Conservation (phyloP, 2,329 filamentous ascomycete genomes). For the Paracorniculantispora psalliotae region DNA sequence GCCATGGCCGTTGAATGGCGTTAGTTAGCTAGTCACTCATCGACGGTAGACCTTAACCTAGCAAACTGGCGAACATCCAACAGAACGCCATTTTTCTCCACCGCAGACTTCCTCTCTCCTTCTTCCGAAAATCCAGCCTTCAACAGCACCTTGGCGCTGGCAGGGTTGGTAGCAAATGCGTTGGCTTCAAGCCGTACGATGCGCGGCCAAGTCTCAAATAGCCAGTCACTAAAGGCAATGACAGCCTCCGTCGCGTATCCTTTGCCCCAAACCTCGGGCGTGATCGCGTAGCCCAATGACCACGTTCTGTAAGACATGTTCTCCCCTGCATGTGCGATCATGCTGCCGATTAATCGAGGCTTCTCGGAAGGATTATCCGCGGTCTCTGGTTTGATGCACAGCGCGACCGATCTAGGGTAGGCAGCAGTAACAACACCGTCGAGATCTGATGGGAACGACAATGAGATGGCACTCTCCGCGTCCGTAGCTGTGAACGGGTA, state of each 20-base stretch:
- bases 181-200: slow-evolving; percentile 33
- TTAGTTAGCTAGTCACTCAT: not conserved
- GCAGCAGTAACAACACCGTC: not conserved
- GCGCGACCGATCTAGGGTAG: slow-evolving; percentile 1
- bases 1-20: not conserved
- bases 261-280: slow-evolving; percentile 32
- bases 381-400: slow-evolving; percentile 16
- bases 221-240: slow-evolving; percentile 31
- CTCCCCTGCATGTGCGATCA: slow-evolving; percentile 28
- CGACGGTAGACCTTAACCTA: not conserved
- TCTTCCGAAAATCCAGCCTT: not conserved
- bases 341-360: slow-evolving; percentile 27
- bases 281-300: slow-evolving; percentile 40
- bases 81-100: slow-evolving; percentile 33
- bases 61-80: slow-evolving; percentile 30
- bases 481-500: slow-evolving; percentile 25
- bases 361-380: slow-evolving; percentile 21
- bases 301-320: slow-evolving; percentile 31
- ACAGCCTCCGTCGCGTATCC: slow-evolving; percentile 33
- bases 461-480: slow-evolving; percentile 24
- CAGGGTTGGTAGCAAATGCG: slow-evolving; percentile 29
- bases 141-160: slow-evolving; percentile 27
- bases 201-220: slow-evolving; percentile 30
- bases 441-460: slow-evolving; percentile 11
- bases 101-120: not conserved